A percentile compares a stretch with the other conserved stretches of the same genome.
Evolutionary conservation across 495 filamentous ascomycete species (phyloP).

Genomic region (Penicillium cosmopolitanum): DNA sequence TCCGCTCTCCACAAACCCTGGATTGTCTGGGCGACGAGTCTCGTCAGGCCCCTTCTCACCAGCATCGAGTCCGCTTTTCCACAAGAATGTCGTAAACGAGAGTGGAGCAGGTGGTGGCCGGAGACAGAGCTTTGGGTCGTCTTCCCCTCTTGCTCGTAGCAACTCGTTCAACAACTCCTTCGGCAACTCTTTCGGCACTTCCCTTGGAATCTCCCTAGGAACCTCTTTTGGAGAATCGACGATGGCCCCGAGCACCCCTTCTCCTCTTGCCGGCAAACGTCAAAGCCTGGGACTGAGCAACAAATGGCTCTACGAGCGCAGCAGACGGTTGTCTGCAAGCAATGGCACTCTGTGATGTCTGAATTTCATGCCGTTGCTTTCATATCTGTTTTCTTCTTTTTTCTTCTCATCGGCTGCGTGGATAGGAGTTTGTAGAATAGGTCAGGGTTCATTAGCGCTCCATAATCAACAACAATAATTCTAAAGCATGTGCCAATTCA

Average conservation of each 20-base stretch:
- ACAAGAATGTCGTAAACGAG: slow-evolving; percentile 64
- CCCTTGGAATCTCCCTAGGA: slow-evolving; percentile 4
- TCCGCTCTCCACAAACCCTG: slow-evolving; percentile 49
- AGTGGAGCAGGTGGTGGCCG: slow-evolving; percentile 50
- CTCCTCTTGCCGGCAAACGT: slow-evolving; percentile 62
- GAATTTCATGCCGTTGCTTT: neutral
- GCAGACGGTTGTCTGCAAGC: slow-evolving; percentile 47
- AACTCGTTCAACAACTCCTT: slow-evolving; percentile 33
- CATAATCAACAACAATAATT: slow-evolving; percentile 10
- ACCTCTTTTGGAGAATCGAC: slow-evolving; percentile 35
- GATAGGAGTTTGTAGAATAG: slow-evolving; percentile 18
- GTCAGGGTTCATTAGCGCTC: slow-evolving; percentile 13
- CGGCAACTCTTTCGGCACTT: slow-evolving; percentile 8
- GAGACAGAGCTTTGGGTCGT: slow-evolving; percentile 64
- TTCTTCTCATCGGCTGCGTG: slow-evolving; percentile 15
- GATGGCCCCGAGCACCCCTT: slow-evolving; percentile 62
- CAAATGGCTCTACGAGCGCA: slow-evolving; percentile 90
- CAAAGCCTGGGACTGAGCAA: slow-evolving; percentile 76
- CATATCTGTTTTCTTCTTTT: slow-evolving; percentile 6
- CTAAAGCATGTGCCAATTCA: neutral
- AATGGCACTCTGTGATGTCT: slow-evolving; percentile 40
- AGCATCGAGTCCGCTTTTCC: slow-evolving; percentile 65
- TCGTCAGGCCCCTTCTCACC: slow-evolving; percentile 54
- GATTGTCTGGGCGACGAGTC: slow-evolving; percentile 44
- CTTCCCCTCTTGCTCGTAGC: slow-evolving; percentile 43